Evolutionary conservation across 2,329 filamentous ascomycete genomes (phyloP).

Genomic region (Rutstroemia sp.): DNA sequence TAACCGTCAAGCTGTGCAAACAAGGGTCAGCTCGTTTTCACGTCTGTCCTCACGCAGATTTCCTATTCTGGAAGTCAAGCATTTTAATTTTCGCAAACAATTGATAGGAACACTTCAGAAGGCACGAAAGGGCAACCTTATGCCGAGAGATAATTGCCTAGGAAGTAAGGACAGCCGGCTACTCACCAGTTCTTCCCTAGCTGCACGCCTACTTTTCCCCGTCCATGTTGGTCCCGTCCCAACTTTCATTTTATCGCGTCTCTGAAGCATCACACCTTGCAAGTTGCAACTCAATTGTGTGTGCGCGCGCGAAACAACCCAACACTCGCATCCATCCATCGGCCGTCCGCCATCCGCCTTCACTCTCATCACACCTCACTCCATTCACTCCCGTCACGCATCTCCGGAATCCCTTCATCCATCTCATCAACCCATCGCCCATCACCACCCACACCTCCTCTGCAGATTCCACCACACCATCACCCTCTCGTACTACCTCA

Average conservation of each 20-base stretch:
- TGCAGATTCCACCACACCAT: constrained; percentile 2
- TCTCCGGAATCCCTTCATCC: not conserved
- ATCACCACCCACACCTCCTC: not conserved
- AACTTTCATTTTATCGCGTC: not conserved
- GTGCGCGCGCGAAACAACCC: too few species aligned
- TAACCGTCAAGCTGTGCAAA: too few species aligned
- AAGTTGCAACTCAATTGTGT: too few species aligned
- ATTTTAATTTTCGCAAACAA: too few species aligned
- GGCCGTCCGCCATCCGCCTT: not conserved
- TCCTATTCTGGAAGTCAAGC: too few species aligned
- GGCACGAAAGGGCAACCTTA: not conserved
- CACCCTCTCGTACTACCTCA: not conserved
- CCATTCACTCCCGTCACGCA: not conserved
- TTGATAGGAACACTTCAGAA: not conserved
- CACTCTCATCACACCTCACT: not conserved
- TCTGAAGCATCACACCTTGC: not conserved
- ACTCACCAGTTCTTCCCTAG: not conserved
- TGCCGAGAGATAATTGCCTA: not conserved
- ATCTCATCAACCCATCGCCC: not conserved
- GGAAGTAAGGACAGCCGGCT: too few species aligned
- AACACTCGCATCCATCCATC: not conserved
- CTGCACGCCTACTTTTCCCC: not conserved
- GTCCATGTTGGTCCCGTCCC: not conserved
- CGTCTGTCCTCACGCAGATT: too few species aligned
- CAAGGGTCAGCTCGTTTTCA: too few species aligned